Evolutionary conservation across 345 rosid species (phyloP).

Genomic region (Pistacia atlantica): DNA sequence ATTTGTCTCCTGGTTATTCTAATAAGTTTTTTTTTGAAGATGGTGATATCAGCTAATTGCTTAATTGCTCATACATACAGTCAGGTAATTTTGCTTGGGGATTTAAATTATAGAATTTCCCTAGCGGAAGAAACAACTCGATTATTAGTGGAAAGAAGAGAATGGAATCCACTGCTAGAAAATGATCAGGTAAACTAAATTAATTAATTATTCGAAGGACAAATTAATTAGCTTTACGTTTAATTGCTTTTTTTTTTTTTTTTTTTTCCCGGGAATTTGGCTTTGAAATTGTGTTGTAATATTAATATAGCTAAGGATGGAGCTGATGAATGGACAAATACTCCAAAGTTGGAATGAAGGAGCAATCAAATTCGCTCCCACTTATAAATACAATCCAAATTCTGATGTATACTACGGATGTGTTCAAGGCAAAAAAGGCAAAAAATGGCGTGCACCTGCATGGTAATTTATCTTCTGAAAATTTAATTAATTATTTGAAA

Average conservation of each 20-base stretch:
- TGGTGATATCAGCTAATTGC: constrained; percentile 26
- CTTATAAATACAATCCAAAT: constrained; percentile 70
- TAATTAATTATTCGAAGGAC: not conserved
- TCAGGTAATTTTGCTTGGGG: constrained; percentile 70
- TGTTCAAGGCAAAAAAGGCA: constrained; percentile 44
- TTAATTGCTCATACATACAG: constrained; percentile 36
- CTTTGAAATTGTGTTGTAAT: constrained; percentile 10
- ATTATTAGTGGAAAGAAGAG: constrained; percentile 50
- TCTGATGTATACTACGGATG: constrained; percentile 70
- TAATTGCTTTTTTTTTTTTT: too few species aligned
- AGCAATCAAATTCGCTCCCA: constrained; percentile 64
- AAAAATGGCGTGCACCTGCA: constrained; percentile 76
- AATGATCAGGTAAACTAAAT: constrained; percentile 64
- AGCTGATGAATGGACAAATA: constrained; percentile 55
- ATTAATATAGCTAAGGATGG: constrained; percentile 59
- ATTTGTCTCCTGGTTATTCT: not conserved
- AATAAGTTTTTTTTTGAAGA: not conserved
- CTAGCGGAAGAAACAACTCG: constrained; percentile 62
- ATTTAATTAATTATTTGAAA: too few species aligned
- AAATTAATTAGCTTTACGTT: too few species aligned
- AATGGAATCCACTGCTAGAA: constrained; percentile 60
- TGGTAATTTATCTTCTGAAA: constrained; percentile 39
- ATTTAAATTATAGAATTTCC: constrained; percentile 79
- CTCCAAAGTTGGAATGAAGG: constrained; percentile 77
- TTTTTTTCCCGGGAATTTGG: too few species aligned